Evolutionary conservation across 1,139 yeast species (phyloP).

Genomic region (Protomyces inouyei): DNA sequence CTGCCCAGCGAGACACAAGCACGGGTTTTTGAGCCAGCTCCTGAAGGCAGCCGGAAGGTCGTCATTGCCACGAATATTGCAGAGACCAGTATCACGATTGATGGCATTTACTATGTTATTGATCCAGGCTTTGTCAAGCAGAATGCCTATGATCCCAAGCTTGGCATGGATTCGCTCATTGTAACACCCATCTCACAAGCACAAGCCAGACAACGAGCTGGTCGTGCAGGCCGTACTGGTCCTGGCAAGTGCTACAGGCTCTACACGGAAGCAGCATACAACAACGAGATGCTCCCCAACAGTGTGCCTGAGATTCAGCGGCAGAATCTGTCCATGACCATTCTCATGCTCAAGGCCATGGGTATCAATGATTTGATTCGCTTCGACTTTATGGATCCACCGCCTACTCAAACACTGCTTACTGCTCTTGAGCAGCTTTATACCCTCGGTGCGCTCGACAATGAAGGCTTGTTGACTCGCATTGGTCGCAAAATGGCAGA

Average conservation of each 20-base stretch:
- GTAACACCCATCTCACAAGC: slow-evolving; percentile 88
- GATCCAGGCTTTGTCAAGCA: slow-evolving; percentile 94
- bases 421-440: slow-evolving; percentile 80
- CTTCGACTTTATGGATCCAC: slow-evolving; percentile 95
- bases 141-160: slow-evolving; percentile 69
- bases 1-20: slow-evolving; percentile 80
- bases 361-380: slow-evolving; percentile 75
- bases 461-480: slow-evolving; percentile 65
- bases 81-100: slow-evolving; percentile 92
- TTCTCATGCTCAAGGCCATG: slow-evolving; percentile 61
- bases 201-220: slow-evolving; percentile 92
- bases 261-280: slow-evolving; percentile 80
- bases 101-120: slow-evolving; percentile 81
- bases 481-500: slow-evolving; percentile 82
- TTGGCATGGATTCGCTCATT: slow-evolving; percentile 86
- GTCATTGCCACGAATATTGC: slow-evolving; percentile 95
- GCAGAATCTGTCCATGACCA: slow-evolving; percentile 71
- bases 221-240: slow-evolving; percentile 95
- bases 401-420: slow-evolving; percentile 68
- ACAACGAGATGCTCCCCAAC: slow-evolving; percentile 67
- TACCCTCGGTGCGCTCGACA: slow-evolving; percentile 76
- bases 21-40: slow-evolving; percentile 82
- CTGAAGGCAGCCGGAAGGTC: slow-evolving; percentile 70
- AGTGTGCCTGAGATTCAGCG: slow-evolving; percentile 87
- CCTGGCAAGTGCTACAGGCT: slow-evolving; percentile 92